phyloP scores from a whole-genome alignment of 805 yeast genomes.

The Scheffersomyces coipomensis region DNA sequence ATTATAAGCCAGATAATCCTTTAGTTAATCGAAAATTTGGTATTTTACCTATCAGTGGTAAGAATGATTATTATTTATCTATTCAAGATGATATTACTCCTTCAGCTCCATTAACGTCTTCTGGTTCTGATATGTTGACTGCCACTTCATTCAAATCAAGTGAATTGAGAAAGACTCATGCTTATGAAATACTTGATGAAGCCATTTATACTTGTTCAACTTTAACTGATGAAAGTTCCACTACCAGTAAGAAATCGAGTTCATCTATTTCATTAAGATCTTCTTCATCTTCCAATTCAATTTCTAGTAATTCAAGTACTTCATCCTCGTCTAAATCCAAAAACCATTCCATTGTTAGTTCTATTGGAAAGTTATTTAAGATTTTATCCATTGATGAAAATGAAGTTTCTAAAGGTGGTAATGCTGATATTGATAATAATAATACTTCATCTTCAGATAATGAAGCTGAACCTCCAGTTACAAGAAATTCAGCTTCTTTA shows the following conservation, averaged over 20 bases:
- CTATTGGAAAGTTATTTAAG: constrained; percentile 35
- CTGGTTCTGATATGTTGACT: constrained; percentile 7
- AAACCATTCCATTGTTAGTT: constrained; percentile 24
- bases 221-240: constrained; percentile 11
- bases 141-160: constrained; percentile 21
- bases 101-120: neutral
- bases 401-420: constrained; percentile 1
- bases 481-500: constrained; percentile 31
- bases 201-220: constrained; percentile 48
- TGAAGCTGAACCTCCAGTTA: constrained; percentile 3
- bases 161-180: constrained; percentile 49
- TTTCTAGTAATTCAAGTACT: neutral
- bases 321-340: neutral
- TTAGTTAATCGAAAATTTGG: constrained; percentile 49
- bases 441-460: neutral
- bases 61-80: constrained; percentile 17
- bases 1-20: constrained; percentile 37
- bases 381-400: constrained; percentile 32
- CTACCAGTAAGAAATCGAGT: neutral
- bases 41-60: constrained; percentile 34
- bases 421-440: constrained; percentile 1
- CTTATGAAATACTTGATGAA: constrained; percentile 67
- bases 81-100: constrained; percentile 9
- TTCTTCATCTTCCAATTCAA: constrained; percentile 2
- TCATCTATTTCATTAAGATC: constrained; percentile 1